Evolutionary conservation across 2,329 filamentous ascomycete species (phyloP).

Genomic region (Acephala macrosclerotiorum): DNA sequence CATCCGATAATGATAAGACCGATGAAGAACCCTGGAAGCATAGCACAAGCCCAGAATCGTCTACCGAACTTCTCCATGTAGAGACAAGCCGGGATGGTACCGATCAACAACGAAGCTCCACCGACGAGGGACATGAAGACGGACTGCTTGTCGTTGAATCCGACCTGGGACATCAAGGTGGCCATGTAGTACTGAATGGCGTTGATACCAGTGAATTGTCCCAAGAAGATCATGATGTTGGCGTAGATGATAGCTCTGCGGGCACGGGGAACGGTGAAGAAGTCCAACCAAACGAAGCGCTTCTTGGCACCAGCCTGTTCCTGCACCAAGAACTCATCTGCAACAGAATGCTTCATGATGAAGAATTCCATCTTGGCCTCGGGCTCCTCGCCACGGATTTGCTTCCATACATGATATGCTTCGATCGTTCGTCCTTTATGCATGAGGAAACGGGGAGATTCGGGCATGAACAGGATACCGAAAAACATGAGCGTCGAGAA

Average conservation of each 20-base stretch:
- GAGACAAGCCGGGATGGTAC: slow-evolving; percentile 72
- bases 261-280: slow-evolving; percentile 74
- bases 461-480: slow-evolving; percentile 76
- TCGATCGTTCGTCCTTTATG: slow-evolving; percentile 68
- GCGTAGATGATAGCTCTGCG: slow-evolving; percentile 71
- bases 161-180: slow-evolving; percentile 70
- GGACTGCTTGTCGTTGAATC: slow-evolving; percentile 66
- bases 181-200: slow-evolving; percentile 78
- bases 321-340: slow-evolving; percentile 61
- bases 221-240: slow-evolving; percentile 74
- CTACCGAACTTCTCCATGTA: slow-evolving; percentile 77
- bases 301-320: slow-evolving; percentile 55
- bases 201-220: slow-evolving; percentile 73
- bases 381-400: slow-evolving; percentile 66
- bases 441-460: slow-evolving; percentile 73
- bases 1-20: slow-evolving; percentile 72
- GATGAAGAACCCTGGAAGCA: slow-evolving; percentile 76
- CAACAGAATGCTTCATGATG: slow-evolving; percentile 71
- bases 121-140: slow-evolving; percentile 81
- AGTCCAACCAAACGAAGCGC: slow-evolving; percentile 74
- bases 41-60: slow-evolving; percentile 77
- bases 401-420: slow-evolving; percentile 75
- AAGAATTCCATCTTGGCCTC: slow-evolving; percentile 75
- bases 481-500: slow-evolving; percentile 69
- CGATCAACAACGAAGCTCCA: slow-evolving; percentile 70